phyloP scores from a whole-genome alignment of 73 alveolate species.

The Durusdinium trenchii region DNA sequence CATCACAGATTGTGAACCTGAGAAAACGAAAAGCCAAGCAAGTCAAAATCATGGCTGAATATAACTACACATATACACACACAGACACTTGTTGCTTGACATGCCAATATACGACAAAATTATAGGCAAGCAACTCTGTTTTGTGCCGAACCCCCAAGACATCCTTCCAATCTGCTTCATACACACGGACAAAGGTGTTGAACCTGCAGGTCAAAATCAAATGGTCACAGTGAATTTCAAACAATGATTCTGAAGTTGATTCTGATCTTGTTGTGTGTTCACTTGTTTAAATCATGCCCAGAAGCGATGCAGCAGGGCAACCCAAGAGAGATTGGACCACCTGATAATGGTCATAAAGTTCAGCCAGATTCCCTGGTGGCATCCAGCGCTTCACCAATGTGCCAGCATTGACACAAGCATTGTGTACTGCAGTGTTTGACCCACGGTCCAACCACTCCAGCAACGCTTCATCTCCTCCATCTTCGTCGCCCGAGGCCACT shows the following conservation, averaged over 20 bases:
- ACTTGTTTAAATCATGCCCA: not conserved
- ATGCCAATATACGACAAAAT: not conserved
- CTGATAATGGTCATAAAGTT: not conserved
- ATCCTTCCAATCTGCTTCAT: slow-evolving; percentile 3
- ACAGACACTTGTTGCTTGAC: no score
- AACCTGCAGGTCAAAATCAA: not conserved
- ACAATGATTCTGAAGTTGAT: not conserved
- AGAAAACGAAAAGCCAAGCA: not conserved
- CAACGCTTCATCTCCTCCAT: not conserved
- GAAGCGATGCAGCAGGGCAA: not conserved
- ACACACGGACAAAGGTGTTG: slow-evolving; percentile 36
- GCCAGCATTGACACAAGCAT: not conserved
- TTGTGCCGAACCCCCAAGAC: slow-evolving; percentile 49
- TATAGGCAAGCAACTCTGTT: not conserved
- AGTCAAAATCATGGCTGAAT: not conserved
- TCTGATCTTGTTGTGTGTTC: no score
- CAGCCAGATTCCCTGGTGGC: slow-evolving; percentile 25
- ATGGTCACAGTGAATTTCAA: not conserved
- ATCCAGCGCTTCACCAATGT: not conserved
- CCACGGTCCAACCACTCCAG: slow-evolving; percentile 21
- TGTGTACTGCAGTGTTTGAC: not conserved
- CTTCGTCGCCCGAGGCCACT: not conserved
- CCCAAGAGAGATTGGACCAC: not conserved
- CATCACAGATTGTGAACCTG: slow-evolving; percentile 31
- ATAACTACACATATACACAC: not conserved